Conservation (phyloP, 345 rosid genomes). For the Melaleuca quinquenervia region DNA sequence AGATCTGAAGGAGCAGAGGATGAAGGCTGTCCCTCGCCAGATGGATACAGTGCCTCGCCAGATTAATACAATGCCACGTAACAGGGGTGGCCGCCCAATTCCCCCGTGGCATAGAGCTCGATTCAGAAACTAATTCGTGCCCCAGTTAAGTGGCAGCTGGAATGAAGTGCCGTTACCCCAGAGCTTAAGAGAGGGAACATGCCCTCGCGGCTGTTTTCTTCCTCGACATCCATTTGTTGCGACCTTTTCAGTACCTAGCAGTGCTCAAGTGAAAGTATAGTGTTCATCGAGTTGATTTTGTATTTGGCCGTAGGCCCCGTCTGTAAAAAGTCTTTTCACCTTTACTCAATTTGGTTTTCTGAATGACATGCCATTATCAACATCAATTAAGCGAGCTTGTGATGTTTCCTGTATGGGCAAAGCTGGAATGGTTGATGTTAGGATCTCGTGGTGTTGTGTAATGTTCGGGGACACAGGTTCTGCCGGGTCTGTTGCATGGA, state of each 20-base stretch:
- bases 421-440: neutral
- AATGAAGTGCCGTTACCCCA: neutral
- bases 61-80: neutral
- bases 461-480: neutral
- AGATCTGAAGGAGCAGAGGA: conserved; percentile 72
- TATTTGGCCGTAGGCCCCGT: neutral
- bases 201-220: neutral
- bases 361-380: neutral
- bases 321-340: neutral
- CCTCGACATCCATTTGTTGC: neutral
- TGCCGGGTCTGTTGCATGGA: neutral
- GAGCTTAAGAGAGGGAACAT: neutral
- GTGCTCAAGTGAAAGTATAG: neutral
- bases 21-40: conserved; percentile 22
- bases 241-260: neutral
- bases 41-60: conserved; percentile 2
- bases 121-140: conserved; percentile 19
- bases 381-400: neutral
- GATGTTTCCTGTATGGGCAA: neutral
- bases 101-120: conserved; percentile 55
- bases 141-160: neutral
- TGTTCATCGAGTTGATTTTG: neutral
- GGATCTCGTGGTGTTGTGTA: neutral
- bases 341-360: neutral
- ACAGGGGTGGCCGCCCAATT: conserved; percentile 10